Evolutionary conservation across 768 basidiomycete genomes (phyloP).

Genomic region (Pilatotrama ljubarskyi): DNA sequence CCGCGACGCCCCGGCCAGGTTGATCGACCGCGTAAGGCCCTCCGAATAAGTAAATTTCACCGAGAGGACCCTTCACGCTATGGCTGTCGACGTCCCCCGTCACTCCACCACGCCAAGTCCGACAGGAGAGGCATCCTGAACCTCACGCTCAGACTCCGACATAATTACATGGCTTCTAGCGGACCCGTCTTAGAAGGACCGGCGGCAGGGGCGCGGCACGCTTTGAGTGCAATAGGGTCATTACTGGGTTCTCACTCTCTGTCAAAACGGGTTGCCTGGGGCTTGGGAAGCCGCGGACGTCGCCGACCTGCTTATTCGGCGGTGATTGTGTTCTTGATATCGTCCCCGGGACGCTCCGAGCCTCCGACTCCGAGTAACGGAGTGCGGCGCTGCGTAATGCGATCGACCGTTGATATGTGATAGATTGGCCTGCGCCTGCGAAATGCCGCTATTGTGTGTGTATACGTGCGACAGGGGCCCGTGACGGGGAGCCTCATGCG

Average conservation of each 20-base stretch:
- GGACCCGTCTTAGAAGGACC: neutral
- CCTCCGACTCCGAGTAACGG: neutral
- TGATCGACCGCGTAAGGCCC: constrained; percentile 1
- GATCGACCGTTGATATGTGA: constrained; percentile 12
- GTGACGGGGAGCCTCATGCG: neutral
- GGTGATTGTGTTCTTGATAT: constrained; percentile 9
- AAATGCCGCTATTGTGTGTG: constrained; percentile 3
- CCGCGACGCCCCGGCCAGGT: constrained; percentile 13
- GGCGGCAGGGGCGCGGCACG: constrained; percentile 1
- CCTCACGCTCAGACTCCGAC: neutral
- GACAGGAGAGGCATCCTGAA: neutral
- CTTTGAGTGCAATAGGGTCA: neutral
- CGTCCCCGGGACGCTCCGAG: neutral
- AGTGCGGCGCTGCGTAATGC: neutral
- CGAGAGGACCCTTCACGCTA: neutral
- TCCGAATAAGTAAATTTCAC: neutral
- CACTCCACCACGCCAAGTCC: neutral
- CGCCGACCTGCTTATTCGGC: neutral
- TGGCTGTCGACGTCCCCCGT: neutral
- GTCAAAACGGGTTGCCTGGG: constrained; percentile 6
- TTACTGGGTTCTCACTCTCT: constrained; percentile 1
- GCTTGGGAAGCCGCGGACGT: constrained; percentile 8
- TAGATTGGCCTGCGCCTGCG: constrained; percentile 8
- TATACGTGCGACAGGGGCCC: neutral
- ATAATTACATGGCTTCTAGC: neutral